Evolutionary conservation across 495 filamentous ascomycete species (phyloP).

Genomic region (Sordaria brevicollis): DNA sequence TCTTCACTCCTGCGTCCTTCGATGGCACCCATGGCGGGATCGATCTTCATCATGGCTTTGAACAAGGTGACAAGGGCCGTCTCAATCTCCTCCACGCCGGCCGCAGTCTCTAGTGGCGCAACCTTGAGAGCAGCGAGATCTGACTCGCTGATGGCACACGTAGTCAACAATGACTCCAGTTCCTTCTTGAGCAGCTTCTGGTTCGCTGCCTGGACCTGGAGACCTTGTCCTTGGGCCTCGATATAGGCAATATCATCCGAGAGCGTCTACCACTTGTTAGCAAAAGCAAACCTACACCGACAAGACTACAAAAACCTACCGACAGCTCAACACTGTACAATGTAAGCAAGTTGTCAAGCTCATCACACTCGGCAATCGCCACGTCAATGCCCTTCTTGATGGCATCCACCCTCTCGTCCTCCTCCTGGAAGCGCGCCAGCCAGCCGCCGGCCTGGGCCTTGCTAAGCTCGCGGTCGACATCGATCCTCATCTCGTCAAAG

Average conservation of each 20-base stretch:
- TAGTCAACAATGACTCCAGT: slow-evolving; percentile 69
- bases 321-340: slow-evolving; percentile 90
- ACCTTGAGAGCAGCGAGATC: slow-evolving; percentile 64
- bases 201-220: slow-evolving; percentile 94
- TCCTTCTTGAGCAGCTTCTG: slow-evolving; percentile 90
- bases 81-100: slow-evolving; percentile 69
- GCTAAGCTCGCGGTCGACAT: slow-evolving; percentile 77
- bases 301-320: slow-evolving; percentile 41
- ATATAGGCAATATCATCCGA: slow-evolving; percentile 95
- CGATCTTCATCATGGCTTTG: slow-evolving; percentile 91
- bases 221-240: slow-evolving; percentile 89
- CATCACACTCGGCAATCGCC: slow-evolving; percentile 87
- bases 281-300: slow-evolving; percentile 17
- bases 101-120: slow-evolving; percentile 58
- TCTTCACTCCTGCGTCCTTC: slow-evolving; percentile 42
- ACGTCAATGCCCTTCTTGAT: slow-evolving; percentile 78
- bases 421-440: slow-evolving; percentile 77
- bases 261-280: slow-evolving; percentile 55
- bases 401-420: slow-evolving; percentile 76
- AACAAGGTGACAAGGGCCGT: slow-evolving; percentile 67
- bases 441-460: slow-evolving; percentile 88
- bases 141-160: slow-evolving; percentile 69
- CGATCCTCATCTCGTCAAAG: slow-evolving; percentile 72
- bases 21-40: slow-evolving; percentile 57
- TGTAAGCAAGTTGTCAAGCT: slow-evolving; percentile 85